Evolutionary conservation across 169 alveolate species (phyloP).

Genomic region (Cryptosporidium baileyi): DNA sequence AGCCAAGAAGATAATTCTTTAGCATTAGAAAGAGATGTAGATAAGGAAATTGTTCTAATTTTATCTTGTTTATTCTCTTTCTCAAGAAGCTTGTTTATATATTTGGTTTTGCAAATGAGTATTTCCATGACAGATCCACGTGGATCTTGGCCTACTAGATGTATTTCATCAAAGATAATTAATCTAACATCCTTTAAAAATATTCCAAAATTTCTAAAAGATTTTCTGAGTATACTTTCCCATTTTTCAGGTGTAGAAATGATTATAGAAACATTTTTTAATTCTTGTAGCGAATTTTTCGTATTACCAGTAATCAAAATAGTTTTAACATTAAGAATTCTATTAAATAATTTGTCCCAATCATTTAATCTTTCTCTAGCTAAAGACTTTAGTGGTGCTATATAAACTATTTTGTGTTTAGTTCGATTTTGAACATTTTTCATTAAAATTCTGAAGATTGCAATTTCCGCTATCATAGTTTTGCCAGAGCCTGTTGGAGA

Average conservation of each 20-base stretch:
- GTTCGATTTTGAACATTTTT: conserved; percentile 75
- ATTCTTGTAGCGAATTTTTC: conserved; percentile 88
- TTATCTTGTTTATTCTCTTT: conserved; percentile 54
- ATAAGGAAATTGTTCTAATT: conserved; percentile 93
- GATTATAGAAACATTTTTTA: conserved; percentile 88
- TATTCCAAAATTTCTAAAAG: conserved; percentile 89
- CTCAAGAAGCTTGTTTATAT: conserved; percentile 88
- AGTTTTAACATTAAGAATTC: conserved; percentile 85
- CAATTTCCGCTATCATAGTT: conserved; percentile 96
- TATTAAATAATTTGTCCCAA: conserved; percentile 89
- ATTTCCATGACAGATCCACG: conserved; percentile 98
- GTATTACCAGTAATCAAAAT: conserved; percentile 96
- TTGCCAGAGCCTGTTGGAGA: conserved; percentile 99
- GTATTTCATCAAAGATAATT: conserved; percentile 98
- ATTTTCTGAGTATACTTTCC: conserved; percentile 98
- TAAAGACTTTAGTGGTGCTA: conserved; percentile 98
- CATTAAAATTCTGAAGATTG: conserved; percentile 89
- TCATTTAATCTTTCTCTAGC: conserved; percentile 87
- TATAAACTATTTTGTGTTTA: conserved; percentile 89
- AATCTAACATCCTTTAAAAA: conserved; percentile 92
- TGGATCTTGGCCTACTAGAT: conserved; percentile 93
- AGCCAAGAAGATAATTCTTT: conserved; percentile 97
- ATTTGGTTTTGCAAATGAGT: conserved; percentile 95
- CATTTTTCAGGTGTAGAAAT: conserved; percentile 99
- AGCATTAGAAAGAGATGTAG: conserved; percentile 99